Evolutionary conservation across 208 protist genomes (phyloP).

Genomic region (Acanthamoeba lenticulata): DNA sequence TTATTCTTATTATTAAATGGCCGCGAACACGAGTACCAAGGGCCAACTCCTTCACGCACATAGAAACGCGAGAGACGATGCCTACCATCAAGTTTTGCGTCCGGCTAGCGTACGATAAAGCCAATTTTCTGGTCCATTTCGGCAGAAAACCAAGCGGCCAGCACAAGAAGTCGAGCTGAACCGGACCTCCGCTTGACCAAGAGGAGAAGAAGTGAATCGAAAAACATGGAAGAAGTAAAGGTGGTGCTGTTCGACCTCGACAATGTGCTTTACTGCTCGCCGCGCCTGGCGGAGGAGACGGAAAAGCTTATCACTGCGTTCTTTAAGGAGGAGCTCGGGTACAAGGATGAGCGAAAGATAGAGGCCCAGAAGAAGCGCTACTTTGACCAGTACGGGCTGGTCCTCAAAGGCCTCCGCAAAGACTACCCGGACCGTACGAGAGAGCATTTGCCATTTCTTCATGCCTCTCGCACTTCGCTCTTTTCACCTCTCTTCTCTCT

Average conservation of each 20-base stretch:
- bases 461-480: not conserved
- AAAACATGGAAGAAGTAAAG: not conserved
- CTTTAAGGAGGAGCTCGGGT: not conserved
- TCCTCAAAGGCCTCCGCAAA: not conserved
- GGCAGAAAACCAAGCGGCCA: too few species aligned
- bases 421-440: conserved; percentile 26
- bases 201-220: not conserved
- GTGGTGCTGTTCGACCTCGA: conserved; percentile 8
- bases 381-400: conserved; percentile 15
- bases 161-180: too few species aligned
- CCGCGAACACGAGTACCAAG: too few species aligned
- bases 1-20: too few species aligned
- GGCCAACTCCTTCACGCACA: too few species aligned
- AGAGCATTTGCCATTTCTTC: not conserved
- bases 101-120: too few species aligned
- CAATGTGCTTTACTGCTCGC: not conserved
- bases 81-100: too few species aligned
- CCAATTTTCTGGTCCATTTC: too few species aligned
- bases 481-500: not conserved
- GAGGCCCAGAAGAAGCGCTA: not conserved
- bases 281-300: not conserved
- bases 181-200: not conserved
- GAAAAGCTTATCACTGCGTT: conserved; percentile 14
- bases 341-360: not conserved
- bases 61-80: too few species aligned